A percentile compares a stretch with the other conserved stretches of the same genome.
These are phyloP conservation scores for Parietichytrium sp. DNA, from an alignment of 108 stramenopile genomes.

Conservation along the genomic window DNA sequence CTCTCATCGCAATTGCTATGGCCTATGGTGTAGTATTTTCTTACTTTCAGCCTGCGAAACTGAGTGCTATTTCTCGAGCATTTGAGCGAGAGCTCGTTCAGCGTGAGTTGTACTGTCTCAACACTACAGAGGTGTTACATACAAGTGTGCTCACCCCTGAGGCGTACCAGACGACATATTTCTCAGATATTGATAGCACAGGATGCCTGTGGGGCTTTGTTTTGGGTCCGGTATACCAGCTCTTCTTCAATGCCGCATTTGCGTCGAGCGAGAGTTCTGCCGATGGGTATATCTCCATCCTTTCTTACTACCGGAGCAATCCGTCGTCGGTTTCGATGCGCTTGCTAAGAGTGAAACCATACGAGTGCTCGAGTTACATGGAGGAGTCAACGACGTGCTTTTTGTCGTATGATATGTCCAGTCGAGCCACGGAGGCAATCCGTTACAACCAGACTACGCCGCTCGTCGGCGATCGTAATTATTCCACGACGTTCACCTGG, in stretches of 20 bases:
- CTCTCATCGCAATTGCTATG: neutral
- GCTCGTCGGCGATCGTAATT: neutral
- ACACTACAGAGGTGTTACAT: too few relatives aligned
- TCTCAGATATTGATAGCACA: neutral
- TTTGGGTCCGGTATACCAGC: neutral
- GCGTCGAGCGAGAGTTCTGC: neutral
- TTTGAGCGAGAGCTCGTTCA: neutral
- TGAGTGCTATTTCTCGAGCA: neutral
- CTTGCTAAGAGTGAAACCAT: neutral
- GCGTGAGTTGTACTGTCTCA: neutral
- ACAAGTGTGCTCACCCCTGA: too few relatives aligned
- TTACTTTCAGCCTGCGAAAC: neutral
- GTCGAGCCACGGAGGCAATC: neutral
- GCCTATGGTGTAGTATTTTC: neutral
- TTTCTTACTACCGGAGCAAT: neutral
- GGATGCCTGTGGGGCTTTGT: constrained; percentile 36
- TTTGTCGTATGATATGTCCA: neutral
- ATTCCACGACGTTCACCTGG: neutral
- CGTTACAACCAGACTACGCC: neutral
- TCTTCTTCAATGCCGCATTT: neutral
- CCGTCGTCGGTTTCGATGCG: neutral
- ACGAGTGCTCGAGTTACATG: neutral
- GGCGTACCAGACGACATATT: too few relatives aligned
- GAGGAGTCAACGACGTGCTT: neutral
- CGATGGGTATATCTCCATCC: neutral